phyloP scores from a whole-genome alignment of 768 basidiomycete species.

The Xerocomellus dryophilus region DNA sequence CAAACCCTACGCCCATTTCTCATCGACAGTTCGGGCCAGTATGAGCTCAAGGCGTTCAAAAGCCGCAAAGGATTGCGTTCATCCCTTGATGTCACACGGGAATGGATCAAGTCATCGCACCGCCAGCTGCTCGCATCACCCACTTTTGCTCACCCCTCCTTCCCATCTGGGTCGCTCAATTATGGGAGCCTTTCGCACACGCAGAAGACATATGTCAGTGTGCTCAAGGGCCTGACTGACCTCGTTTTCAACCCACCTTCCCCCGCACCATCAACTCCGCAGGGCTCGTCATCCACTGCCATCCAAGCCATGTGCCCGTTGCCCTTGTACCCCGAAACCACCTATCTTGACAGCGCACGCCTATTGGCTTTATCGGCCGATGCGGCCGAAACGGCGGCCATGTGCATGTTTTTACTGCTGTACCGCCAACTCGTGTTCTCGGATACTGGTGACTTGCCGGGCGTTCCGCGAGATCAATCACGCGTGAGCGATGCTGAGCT shows the following conservation, averaged over 20 bases:
- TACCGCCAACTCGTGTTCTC: constrained; percentile 72
- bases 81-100: constrained; percentile 54
- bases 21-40: constrained; percentile 71
- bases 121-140: constrained; percentile 40
- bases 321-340: constrained; percentile 67
- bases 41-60: constrained; percentile 77
- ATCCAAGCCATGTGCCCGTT: constrained; percentile 34
- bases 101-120: constrained; percentile 63
- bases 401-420: constrained; percentile 79
- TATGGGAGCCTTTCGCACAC: constrained; percentile 45
- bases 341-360: constrained; percentile 75
- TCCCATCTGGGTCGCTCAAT: constrained; percentile 40
- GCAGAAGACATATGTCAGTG: constrained; percentile 48
- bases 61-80: constrained; percentile 45
- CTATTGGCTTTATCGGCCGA: constrained; percentile 66
- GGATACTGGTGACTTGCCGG: constrained; percentile 35
- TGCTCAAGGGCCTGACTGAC: constrained; percentile 60
- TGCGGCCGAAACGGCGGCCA: constrained; percentile 65
- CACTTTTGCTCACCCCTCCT: constrained; percentile 43
- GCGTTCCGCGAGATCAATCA: constrained; percentile 29
- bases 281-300: constrained; percentile 30
- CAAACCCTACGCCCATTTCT: constrained; percentile 91
- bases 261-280: constrained; percentile 34
- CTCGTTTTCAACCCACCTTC: constrained; percentile 58
- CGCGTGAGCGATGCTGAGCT: constrained; percentile 53